These are phyloP conservation scores for Lactifluus piperatus DNA, from an alignment of 768 basidiomycete species.

Conservation along the genomic window DNA sequence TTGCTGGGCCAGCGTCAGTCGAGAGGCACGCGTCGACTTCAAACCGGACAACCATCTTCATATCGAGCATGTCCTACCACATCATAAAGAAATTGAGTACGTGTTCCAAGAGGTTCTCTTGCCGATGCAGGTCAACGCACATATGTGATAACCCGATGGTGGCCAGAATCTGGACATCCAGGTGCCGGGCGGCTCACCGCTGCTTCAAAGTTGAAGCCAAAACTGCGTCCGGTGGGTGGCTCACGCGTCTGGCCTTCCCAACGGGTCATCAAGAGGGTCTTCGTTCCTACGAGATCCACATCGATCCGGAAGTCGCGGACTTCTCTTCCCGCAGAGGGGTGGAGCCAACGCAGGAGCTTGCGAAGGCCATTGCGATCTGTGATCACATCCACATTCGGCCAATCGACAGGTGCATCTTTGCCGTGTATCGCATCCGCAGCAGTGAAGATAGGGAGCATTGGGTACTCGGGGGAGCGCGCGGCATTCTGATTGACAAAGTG, in stretches of 20 bases:
- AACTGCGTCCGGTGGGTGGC: constrained; percentile 30
- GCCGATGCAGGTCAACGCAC: constrained; percentile 32
- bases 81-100: background rate
- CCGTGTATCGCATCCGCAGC: constrained; percentile 39
- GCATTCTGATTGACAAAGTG: constrained; percentile 52
- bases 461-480: constrained; percentile 30
- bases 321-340: constrained; percentile 22
- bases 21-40: constrained; percentile 38
- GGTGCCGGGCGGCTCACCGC: constrained; percentile 39
- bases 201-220: constrained; percentile 55
- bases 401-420: constrained; percentile 26
- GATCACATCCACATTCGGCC: constrained; percentile 36
- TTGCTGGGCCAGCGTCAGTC: background rate
- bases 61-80: constrained; percentile 44
- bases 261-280: constrained; percentile 54
- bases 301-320: constrained; percentile 61
- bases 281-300: constrained; percentile 46
- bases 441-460: constrained; percentile 48
- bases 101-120: background rate
- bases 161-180: constrained; percentile 45
- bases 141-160: constrained; percentile 56
- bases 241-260: constrained; percentile 38
- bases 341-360: constrained; percentile 54
- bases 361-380: constrained; percentile 61
- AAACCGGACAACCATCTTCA: constrained; percentile 51